Evolutionary conservation across 2,329 filamentous ascomycete genomes (phyloP), one percentile per base, ranked within the genome.

Genomic region (Penicillium rolfsii): DNA sequence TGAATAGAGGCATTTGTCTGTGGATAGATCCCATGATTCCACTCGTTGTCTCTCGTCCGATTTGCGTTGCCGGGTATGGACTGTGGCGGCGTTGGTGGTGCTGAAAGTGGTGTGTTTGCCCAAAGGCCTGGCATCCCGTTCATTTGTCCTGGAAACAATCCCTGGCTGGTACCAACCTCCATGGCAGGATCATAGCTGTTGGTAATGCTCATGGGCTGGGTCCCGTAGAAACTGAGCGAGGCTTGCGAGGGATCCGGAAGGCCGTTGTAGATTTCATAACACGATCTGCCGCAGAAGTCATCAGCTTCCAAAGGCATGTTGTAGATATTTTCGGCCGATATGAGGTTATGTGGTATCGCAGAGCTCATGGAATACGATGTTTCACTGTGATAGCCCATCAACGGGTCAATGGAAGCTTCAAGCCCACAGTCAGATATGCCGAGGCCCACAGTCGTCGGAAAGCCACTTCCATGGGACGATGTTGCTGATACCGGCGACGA

Each of bases 371-470:
- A 58, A 30, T 70, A 69, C 22, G 67, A 38, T 22, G 68, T 59
- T 26, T 67, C 26, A 11, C 62, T 55, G 14, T 67, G 40, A 40
- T 63, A 71, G 12, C 65, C 58, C 19, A 63, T 63, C 30, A 69
- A 35, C n/a, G 70, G 68, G n/a, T 64, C 58, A 26, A 65, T 64
- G 1, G 62, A 43, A 28, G 66, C 52, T n/a, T 70, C 70, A n/a
- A 69, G 62, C 7, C 64, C 67, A 55, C 69, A 69, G 46, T 68
- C 60, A 11, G 71, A 68, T 26, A 77, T 75, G 1, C 75, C 76
- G 28, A 78, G 59, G 9, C 75, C 74, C 30, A 67, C 52, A 3
- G 62, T 24, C 30, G 62, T 57, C 38, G 68, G 64, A 24, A 68
- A 59, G 40, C 59, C 54, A 46, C 58, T 33, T 52, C 62, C 45